Percentiles rank a stretch among this genome's conserved stretches.
phyloP scores from a whole-genome alignment of 202 grass and related monocot genomes.

The Carex sylvatica region DNA sequence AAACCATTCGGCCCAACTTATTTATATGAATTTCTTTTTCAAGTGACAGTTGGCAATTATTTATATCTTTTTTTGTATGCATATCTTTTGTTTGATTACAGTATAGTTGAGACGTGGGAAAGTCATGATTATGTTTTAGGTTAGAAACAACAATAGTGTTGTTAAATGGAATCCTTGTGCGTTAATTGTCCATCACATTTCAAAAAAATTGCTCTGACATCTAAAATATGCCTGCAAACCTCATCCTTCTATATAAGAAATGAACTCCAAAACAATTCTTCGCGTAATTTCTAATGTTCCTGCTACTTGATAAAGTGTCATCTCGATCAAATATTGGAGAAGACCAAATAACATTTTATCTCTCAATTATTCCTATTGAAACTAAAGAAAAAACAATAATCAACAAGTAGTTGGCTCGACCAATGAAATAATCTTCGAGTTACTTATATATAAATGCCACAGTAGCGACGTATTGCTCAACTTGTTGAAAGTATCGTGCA shows the following conservation, averaged over 20 bases:
- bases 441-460: too few relatives aligned
- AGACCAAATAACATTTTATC: background rate
- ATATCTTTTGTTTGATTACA: background rate
- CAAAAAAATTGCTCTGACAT: too few relatives aligned
- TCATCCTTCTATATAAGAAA: background rate
- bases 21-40: background rate
- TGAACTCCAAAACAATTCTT: background rate
- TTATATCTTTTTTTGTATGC: too few relatives aligned
- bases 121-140: background rate
- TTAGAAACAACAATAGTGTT: background rate
- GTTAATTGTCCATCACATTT: too few relatives aligned
- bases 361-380: background rate
- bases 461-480: background rate
- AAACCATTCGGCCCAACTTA: background rate
- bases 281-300: too few relatives aligned
- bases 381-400: background rate
- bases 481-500: too few relatives aligned
- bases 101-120: background rate
- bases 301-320: background rate
- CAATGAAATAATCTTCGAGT: too few relatives aligned
- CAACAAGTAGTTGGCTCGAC: too few relatives aligned
- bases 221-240: too few relatives aligned
- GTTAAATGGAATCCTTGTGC: background rate
- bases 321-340: background rate
- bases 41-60: too few relatives aligned